These are phyloP conservation scores for Flaveria sonorensis DNA, from an alignment of 129 eudicot species.

Conservation along the genomic window DNA sequence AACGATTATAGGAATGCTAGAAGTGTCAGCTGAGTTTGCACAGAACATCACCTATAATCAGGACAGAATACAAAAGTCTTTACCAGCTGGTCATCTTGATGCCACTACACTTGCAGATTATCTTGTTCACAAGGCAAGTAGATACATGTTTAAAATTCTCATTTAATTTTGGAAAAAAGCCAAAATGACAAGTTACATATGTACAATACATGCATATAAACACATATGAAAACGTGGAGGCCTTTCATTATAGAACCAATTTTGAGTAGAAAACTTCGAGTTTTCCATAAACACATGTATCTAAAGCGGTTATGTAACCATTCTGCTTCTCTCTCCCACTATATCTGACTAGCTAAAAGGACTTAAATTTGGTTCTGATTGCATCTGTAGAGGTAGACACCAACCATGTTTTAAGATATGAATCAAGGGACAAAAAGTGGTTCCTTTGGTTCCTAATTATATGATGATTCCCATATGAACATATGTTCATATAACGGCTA, in stretches of 20 bases:
- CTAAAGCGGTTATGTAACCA: neutral
- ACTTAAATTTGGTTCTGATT: no score
- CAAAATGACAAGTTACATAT: neutral
- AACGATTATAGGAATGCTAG: constrained; percentile 88
- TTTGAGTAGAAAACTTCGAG: neutral
- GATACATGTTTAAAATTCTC: neutral
- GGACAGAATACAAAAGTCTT: constrained; percentile 74
- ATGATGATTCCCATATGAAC: neutral
- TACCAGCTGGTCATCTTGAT: constrained; percentile 99
- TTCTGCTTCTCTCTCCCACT: neutral
- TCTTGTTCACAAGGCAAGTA: constrained; percentile 92
- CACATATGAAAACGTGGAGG: neutral
- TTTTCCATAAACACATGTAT: neutral
- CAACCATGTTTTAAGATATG: neutral
- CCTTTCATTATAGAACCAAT: neutral
- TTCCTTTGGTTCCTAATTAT: neutral
- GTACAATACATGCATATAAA: neutral
- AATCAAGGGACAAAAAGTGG: neutral
- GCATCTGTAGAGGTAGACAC: no score
- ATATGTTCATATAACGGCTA: neutral
- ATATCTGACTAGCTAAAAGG: neutral
- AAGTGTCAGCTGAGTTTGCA: constrained; percentile 96
- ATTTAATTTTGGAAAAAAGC: neutral
- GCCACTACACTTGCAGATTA: constrained; percentile 99
- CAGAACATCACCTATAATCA: constrained; percentile 67